These are phyloP conservation scores for Cercophora sp. DNA, from an alignment of 495 filamentous ascomycete genomes.

Conservation along the genomic window DNA sequence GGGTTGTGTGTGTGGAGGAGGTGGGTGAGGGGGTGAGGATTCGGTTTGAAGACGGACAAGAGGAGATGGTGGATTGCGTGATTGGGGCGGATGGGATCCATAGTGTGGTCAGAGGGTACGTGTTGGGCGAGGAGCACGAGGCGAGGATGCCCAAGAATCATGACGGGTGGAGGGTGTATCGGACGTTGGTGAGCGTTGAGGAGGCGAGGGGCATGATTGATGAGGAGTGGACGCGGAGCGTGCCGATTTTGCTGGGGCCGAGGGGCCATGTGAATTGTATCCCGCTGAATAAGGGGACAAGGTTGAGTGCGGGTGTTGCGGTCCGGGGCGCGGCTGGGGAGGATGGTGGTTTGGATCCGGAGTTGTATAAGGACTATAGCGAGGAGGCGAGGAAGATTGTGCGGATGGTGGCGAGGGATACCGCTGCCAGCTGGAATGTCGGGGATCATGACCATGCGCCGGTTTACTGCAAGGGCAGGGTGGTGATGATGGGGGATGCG, in stretches of 20 bases:
- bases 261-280: constrained; percentile 36
- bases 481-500: constrained; percentile 55
- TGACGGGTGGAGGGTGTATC: constrained; percentile 42
- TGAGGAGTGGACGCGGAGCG: constrained; percentile 25
- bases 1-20: constrained; percentile 22
- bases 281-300: constrained; percentile 36
- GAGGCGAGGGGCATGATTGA: constrained; percentile 27
- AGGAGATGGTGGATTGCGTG: constrained; percentile 30
- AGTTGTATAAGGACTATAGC: constrained; percentile 30
- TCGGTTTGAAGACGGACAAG: constrained; percentile 33
- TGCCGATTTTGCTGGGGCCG: constrained; percentile 35
- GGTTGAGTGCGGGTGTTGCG: constrained; percentile 37
- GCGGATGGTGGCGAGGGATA: constrained; percentile 27
- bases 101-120: constrained; percentile 32
- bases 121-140: constrained; percentile 37
- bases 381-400: constrained; percentile 32
- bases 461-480: constrained; percentile 41
- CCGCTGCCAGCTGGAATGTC: constrained; percentile 31
- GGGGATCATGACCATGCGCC: constrained; percentile 52
- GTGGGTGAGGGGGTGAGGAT: constrained; percentile 18
- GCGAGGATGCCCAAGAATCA: constrained; percentile 38
- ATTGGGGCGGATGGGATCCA: constrained; percentile 49
- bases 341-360: constrained; percentile 18
- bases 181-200: constrained; percentile 33
- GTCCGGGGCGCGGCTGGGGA: constrained; percentile 25